Percentiles rank a stretch among this genome's conserved stretches.
phyloP scores from a whole-genome alignment of 257 asterid species.

The Nemophila menziesii region DNA sequence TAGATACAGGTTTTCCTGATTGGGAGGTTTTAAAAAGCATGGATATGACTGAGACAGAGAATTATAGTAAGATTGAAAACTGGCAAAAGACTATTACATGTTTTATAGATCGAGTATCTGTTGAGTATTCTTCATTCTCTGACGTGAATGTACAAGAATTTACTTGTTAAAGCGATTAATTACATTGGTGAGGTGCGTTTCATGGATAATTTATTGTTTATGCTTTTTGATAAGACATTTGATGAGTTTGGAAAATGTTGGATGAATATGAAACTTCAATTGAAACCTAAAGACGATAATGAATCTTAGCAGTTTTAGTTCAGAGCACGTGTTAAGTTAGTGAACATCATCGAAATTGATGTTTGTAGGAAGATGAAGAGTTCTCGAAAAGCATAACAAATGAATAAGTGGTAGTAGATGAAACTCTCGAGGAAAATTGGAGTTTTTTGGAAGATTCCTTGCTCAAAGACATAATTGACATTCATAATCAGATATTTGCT shows the following conservation, averaged over 20 bases:
- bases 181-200: constrained; percentile 46
- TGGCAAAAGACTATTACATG: constrained; percentile 44
- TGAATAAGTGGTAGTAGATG: constrained; percentile 34
- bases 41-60: constrained; percentile 22
- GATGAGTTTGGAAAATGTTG: constrained; percentile 53
- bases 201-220: constrained; percentile 42
- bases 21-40: constrained; percentile 28
- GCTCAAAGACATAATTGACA: constrained; percentile 47
- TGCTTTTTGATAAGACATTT: constrained; percentile 54
- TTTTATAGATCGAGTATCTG: constrained; percentile 56
- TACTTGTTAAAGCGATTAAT: constrained; percentile 45
- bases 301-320: constrained; percentile 51
- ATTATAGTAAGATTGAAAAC: too few species aligned
- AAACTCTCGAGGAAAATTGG: constrained; percentile 52
- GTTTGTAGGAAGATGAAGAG: constrained; percentile 45
- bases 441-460: constrained; percentile 35
- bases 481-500: constrained; percentile 75
- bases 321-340: constrained; percentile 66
- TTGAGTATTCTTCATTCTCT: too few species aligned
- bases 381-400: constrained; percentile 37
- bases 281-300: constrained; percentile 34
- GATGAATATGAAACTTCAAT: constrained; percentile 49
- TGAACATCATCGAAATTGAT: constrained; percentile 61
- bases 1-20: constrained; percentile 25
- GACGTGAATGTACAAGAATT: constrained; percentile 53